These are phyloP conservation scores for Desmodesmus armatus DNA, from an alignment of 139 green algal species.

Conservation along the genomic window DNA sequence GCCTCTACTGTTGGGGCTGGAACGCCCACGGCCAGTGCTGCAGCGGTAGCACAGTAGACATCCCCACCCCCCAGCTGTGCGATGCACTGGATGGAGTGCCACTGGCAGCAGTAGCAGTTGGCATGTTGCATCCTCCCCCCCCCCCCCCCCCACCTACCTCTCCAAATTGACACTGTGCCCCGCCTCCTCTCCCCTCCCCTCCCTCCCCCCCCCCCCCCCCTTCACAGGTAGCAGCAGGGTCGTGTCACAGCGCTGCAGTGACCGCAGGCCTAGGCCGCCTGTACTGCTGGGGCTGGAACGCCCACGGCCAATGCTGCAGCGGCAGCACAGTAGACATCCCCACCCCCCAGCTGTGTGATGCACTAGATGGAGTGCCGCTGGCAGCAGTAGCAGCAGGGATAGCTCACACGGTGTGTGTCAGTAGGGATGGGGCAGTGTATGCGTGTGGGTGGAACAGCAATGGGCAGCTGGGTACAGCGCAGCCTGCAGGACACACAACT, in stretches of 20 bases:
- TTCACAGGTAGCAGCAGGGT: conserved; percentile 19
- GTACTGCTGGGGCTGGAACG: conserved; percentile 32
- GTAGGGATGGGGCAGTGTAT: conserved; percentile 39
- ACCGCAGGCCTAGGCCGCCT: background rate
- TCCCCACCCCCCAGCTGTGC: conserved; percentile 6
- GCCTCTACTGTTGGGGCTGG: conserved; percentile 32
- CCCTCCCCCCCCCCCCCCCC: no score
- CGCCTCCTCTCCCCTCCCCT: no score
- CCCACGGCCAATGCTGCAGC: conserved; percentile 29
- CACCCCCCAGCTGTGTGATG: background rate
- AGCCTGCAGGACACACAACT: background rate
- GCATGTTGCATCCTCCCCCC: no score
- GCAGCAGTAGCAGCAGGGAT: conserved; percentile 11
- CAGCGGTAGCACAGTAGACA: conserved; percentile 9
- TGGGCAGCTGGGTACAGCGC: conserved; percentile 7
- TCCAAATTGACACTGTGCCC: no score
- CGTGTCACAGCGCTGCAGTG: conserved; percentile 23
- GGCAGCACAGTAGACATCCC: conserved; percentile 17
- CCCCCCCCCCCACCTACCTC: no score
- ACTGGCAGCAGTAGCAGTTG: background rate
- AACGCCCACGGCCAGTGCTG: conserved; percentile 34
- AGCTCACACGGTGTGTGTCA: conserved; percentile 14
- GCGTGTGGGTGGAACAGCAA: conserved; percentile 19
- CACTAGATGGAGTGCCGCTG: conserved; percentile 28
- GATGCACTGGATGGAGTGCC: conserved; percentile 25